These are phyloP conservation scores for Saccharomycopsis sp. DNA, from an alignment of 805 yeast species.

Conservation along the genomic window DNA sequence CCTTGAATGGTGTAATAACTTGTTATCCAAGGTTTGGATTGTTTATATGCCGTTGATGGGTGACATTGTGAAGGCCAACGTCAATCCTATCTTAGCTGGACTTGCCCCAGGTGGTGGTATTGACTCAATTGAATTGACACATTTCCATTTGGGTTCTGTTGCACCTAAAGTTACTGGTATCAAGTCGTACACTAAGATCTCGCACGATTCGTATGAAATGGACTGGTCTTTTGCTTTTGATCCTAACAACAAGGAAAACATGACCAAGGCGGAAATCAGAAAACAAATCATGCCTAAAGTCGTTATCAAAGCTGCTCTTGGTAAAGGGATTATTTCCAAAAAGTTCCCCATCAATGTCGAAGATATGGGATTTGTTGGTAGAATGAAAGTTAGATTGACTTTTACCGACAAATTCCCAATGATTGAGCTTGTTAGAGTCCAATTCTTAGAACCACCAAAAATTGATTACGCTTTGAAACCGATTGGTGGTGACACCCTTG, in stretches of 20 bases:
- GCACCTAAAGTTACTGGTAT: constrained; percentile 69
- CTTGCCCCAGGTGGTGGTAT: constrained; percentile 80
- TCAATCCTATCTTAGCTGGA: constrained; percentile 59
- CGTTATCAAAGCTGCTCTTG: constrained; percentile 70
- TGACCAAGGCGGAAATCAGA: constrained; percentile 68
- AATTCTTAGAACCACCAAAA: constrained; percentile 67
- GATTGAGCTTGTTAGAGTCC: constrained; percentile 59
- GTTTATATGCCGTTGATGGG: constrained; percentile 81
- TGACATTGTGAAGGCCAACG: constrained; percentile 60
- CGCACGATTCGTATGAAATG: constrained; percentile 64
- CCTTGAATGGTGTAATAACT: constrained; percentile 74
- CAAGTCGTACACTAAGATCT: constrained; percentile 63
- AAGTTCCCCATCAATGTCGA: constrained; percentile 71
- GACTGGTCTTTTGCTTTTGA: constrained; percentile 77
- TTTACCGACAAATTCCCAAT: constrained; percentile 68
- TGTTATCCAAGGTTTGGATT: constrained; percentile 76
- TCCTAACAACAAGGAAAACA: constrained; percentile 74
- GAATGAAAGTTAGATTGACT: constrained; percentile 48
- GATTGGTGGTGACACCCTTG: constrained; percentile 83
- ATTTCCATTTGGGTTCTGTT: constrained; percentile 72
- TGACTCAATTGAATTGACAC: constrained; percentile 62
- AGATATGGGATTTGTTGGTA: constrained; percentile 68
- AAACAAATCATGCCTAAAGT: constrained; percentile 72
- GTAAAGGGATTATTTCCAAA: constrained; percentile 73
- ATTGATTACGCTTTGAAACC: constrained; percentile 78